Evolutionary conservation across 257 asterid genomes (phyloP), one percentile per base, ranked within the genome.

Genomic region (Anisodus tanguticus): DNA sequence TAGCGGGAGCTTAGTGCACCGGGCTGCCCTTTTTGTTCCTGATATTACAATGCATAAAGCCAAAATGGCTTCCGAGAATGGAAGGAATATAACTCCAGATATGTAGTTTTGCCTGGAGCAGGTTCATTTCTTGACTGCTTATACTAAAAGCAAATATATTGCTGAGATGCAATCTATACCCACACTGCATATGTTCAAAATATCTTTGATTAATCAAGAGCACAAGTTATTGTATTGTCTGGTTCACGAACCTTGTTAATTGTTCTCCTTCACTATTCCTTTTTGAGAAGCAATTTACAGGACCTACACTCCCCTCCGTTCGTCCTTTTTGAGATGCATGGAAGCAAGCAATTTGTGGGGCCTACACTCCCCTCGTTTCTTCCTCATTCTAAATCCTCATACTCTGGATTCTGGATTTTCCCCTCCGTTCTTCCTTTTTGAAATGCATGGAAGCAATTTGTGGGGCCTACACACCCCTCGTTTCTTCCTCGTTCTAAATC

Each of bases 221-320:
- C 15, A 39, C 9, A 68, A 68, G 26, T 68, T 66, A 45, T 64
- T 10, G 51, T 6, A 37, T 35, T 37, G 45, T 41, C 45, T 3
- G 15, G 78, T 69, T 69, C 54, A 69, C 78, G n/a, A 69, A 69
- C 77, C 77, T 69, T 17, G 31, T 41, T 7, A 39, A 69, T 69
- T 67, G 2, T 6, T 12, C 15, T 67, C 55, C 9, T 49, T 11
- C 55, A 49, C 9, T 49, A 41, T 31, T 31, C 35, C 35, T 31
- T 31, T 31, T 31, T 31, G 0, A 31, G 45, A 41, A 3, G 45
- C 45, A 41, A 41, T 41, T 41, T 41, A 5, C 6, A 41, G 35
- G 22, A 49, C 5, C 0, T 35, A 35, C 47, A 13, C 47, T 12
- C 49, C 2, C 49, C 74, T 13, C 9, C 51, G 51, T 47, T 31